Evolutionary conservation across 2,329 filamentous ascomycete genomes (phyloP), one percentile per base, ranked within the genome.

Genomic region (Tolypocladium album): DNA sequence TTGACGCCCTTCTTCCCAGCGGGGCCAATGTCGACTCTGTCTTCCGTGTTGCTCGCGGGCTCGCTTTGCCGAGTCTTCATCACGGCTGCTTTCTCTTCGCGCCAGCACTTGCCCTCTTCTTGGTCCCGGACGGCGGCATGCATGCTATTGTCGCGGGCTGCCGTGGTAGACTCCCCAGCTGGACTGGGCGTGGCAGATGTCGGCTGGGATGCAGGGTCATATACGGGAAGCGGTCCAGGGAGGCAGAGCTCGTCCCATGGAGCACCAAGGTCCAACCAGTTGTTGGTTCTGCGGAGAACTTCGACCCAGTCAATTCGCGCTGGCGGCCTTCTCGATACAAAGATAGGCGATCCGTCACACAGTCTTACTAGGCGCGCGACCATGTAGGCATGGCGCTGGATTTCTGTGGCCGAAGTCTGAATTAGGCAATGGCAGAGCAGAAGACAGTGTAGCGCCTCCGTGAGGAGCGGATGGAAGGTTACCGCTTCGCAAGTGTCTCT

Each of bases 241-340:
- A 80, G 75, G 67, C 89, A 93, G 20, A 94, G 80, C 2, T 75
- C 76, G 63, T 92, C 88, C 90, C 90, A 94, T 1, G 79, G 78
- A 4, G 80, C 74, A 2, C 73, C 70, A 11, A 94, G 79, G 8
- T 82, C 79, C 58, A 93, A 79, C 87, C 87, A 91, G 68, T 90
- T 88, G 40, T 84, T 79, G 0, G 82, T 80, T 38, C 84, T 82
- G 0, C 86, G 82, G 12, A 94, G 72, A 0, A 93, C 79, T 72
- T 93, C 88, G 56, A 88, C 84, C 90, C 90, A 95, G 72, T 95
- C 90, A 3, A 87, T 83, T 58, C 89, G 85, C 2, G 88, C 86
- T 1, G 88, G 86, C 4, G 84, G 88, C 57, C 88, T 80, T 31
- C 87, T 85, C 0, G 86, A 80, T 64, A 92, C 85, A 69, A 95